Percentiles rank a stretch among this genome's conserved stretches.
phyloP scores from a whole-genome alignment of 768 basidiomycete species.

The Tricholoma saponaceum region DNA sequence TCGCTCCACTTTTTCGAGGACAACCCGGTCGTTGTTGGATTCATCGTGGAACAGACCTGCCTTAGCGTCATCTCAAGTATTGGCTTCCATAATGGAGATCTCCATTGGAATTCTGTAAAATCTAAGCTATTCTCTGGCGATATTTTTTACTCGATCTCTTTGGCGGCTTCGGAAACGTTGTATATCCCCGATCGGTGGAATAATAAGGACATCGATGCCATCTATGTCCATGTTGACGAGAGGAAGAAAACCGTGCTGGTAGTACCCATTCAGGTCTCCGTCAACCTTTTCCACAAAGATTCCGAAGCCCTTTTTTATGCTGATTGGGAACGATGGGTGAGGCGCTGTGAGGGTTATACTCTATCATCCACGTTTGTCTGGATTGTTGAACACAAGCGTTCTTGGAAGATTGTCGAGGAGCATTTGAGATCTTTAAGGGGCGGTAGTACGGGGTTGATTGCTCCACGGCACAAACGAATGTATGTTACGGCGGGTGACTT shows the following conservation, averaged over 20 bases:
- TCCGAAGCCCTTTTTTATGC: background rate
- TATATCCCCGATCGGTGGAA: background rate
- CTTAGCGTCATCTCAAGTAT: background rate
- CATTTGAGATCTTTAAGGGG: background rate
- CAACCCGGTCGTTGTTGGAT: background rate
- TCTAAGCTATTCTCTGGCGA: background rate
- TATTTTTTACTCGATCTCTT: background rate
- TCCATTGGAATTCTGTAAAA: background rate
- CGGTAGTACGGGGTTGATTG: background rate
- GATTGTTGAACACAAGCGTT: background rate
- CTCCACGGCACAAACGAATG: background rate
- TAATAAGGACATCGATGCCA: background rate
- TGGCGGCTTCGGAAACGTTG: background rate
- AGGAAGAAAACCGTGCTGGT: background rate
- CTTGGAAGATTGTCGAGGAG: background rate
- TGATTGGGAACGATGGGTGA: background rate
- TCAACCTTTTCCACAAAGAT: background rate
- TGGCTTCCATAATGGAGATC: background rate
- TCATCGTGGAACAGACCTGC: background rate
- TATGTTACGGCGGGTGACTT: background rate
- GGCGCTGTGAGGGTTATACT: background rate
- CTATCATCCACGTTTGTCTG: background rate
- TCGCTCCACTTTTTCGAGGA: background rate
- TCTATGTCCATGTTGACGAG: background rate
- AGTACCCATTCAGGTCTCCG: background rate